Percentiles rank a stretch among this genome's conserved stretches.
These are phyloP conservation scores for Bryoglossum gracile DNA, from an alignment of 495 filamentous ascomycete species.

Conservation along the genomic window DNA sequence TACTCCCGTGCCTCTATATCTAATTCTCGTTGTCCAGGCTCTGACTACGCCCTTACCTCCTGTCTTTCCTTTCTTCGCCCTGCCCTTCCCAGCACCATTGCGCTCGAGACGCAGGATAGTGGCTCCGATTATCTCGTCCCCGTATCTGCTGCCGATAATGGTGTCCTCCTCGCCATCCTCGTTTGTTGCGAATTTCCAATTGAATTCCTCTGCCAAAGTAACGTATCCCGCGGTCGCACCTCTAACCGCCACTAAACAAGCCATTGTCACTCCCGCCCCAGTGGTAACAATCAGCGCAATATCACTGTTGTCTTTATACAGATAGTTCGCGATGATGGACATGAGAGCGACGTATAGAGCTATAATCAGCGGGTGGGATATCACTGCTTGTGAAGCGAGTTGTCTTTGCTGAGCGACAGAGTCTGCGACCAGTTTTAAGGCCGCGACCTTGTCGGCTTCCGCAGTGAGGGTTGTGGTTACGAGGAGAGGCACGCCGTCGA, in stretches of 20 bases:
- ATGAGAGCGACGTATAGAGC: constrained; percentile 33
- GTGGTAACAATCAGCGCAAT: constrained; percentile 34
- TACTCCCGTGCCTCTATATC: constrained; percentile 60
- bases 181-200: constrained; percentile 40
- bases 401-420: constrained; percentile 59
- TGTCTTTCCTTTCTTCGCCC: constrained; percentile 14
- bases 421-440: constrained; percentile 47
- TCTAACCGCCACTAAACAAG: constrained; percentile 33
- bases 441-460: constrained; percentile 33
- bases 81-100: constrained; percentile 17
- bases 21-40: constrained; percentile 66
- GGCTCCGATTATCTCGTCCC: constrained; percentile 49
- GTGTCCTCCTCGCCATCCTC: constrained; percentile 32
- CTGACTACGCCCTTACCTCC: constrained; percentile 52
- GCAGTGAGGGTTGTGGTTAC: constrained; percentile 21
- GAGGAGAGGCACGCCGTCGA: constrained; percentile 35
- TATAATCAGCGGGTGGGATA: constrained; percentile 44
- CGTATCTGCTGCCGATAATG: constrained; percentile 48
- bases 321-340: constrained; percentile 26
- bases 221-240: constrained; percentile 41
- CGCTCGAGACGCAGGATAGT: constrained; percentile 38
- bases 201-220: constrained; percentile 43
- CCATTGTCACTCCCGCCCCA: constrained; percentile 38
- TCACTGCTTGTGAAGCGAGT: constrained; percentile 40
- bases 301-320: constrained; percentile 28